Base-by-base conservation (phyloP, 371 early-diverging fungal genomes). In the Apophysomyces sp. region DNA sequence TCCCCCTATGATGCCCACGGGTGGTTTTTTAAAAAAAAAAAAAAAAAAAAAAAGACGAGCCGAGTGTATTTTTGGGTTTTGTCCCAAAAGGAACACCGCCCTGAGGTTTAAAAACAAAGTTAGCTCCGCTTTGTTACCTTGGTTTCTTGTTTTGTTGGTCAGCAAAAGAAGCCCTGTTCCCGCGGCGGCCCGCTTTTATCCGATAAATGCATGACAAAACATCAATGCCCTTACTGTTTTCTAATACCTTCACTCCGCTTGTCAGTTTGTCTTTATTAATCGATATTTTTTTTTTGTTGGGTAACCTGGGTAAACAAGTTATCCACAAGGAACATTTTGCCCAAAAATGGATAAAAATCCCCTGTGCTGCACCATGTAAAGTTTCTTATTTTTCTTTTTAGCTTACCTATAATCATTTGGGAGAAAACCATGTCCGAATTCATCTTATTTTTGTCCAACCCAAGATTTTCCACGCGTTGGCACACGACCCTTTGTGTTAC, bases 121-220 rank as follows among this genome's bases (percentile, higher is more conserved):
- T 21, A 18, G 24, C 21, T 44, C 8, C n/a, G 21, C 16, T 26
- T 21, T 21, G 49, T n/a, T 21, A 21, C n/a, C 37, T 37, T 11
- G 11, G 37, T 37, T 37, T 37, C 37, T 37, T 37, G 37, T 37
- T 37, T 44, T 44, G 49, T 44, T 44, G 24, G 16, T 44, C 21
- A 44, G 21, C 49, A 7, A 44, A 16, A 21, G 21, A 21, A 44
- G 34, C 34, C 34, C 34, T 34, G 34, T 34, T 34, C 34, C 34
- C 49, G 8, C 18, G 16, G 49, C 49, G 49, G 49, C 49, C 49
- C 49, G 49, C 49, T 44, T 44, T 44, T 44, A 44, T 44, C 49
- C 49, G 49, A 44, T 21, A 44, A 37, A 37, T 37, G 37, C 37
- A 37, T 37, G 37, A 37, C 37, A 37, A 37, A 37, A 37, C 37